These are phyloP conservation scores for Euphrasia confusa DNA, from an alignment of 257 asterid genomes.

Conservation along the genomic window DNA sequence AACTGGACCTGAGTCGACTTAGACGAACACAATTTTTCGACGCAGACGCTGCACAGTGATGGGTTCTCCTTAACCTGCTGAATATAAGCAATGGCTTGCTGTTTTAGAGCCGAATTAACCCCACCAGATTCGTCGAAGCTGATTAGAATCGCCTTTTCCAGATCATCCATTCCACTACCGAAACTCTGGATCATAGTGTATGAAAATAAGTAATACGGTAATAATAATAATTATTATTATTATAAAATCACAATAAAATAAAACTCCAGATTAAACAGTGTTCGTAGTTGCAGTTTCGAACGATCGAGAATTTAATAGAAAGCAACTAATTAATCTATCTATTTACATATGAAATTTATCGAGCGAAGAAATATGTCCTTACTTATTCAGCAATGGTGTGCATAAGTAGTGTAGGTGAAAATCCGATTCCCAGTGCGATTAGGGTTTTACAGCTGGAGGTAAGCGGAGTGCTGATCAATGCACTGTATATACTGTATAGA, in stretches of 20 bases:
- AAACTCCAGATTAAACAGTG: slow-evolving; percentile 19
- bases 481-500: background rate
- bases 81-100: slow-evolving; percentile 66
- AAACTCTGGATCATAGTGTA: slow-evolving; percentile 42
- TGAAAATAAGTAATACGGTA: too few relatives aligned
- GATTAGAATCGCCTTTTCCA: slow-evolving; percentile 80
- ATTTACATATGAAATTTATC: slow-evolving; percentile 22
- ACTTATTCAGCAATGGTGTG: slow-evolving; percentile 29
- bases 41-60: slow-evolving; percentile 66
- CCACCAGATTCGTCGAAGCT: slow-evolving; percentile 88
- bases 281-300: slow-evolving; percentile 8
- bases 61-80: slow-evolving; percentile 66
- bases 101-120: slow-evolving; percentile 51
- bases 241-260: background rate
- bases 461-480: background rate
- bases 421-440: slow-evolving; percentile 29
- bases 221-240: too few relatives aligned
- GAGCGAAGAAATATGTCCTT: slow-evolving; percentile 29
- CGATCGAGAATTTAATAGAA: background rate
- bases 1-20: slow-evolving; percentile 78
- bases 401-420: background rate
- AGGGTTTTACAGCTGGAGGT: slow-evolving; percentile 23
- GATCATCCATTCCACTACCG: slow-evolving; percentile 67
- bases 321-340: background rate
- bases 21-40: slow-evolving; percentile 58